These are phyloP conservation scores for Leptographium lundbergii DNA, from an alignment of 2,329 filamentous ascomycete genomes.

Conservation along the genomic window DNA sequence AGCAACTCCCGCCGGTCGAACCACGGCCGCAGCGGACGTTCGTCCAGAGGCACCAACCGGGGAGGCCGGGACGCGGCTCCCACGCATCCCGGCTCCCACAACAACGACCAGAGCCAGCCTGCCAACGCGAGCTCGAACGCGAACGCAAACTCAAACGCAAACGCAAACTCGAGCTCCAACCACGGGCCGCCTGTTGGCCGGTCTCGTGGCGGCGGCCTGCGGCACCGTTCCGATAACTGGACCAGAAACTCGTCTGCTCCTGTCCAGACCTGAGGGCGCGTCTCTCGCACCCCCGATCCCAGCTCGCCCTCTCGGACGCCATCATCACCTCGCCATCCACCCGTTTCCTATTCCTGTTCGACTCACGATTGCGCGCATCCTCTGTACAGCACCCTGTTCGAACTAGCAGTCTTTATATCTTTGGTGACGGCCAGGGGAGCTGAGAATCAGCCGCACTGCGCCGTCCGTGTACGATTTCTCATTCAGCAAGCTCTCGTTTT, in stretches of 20 bases:
- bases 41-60: conserved; percentile 3
- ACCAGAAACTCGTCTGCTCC: conserved; percentile 4
- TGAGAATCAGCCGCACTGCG: neutral
- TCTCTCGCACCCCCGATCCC: neutral
- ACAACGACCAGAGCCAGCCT: conserved; percentile 3
- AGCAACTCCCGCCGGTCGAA: conserved; percentile 11
- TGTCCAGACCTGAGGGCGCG: conserved; percentile 2
- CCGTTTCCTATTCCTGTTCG: neutral
- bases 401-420: neutral
- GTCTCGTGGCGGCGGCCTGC: conserved; percentile 4
- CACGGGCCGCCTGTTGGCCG: conserved; percentile 6
- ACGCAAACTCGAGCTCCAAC: no score
- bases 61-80: conserved; percentile 5
- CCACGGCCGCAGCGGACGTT: conserved; percentile 4
- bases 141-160: no score
- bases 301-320: no score
- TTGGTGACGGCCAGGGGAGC: neutral
- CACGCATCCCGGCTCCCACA: conserved; percentile 7
- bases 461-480: neutral
- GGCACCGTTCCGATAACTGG: conserved; percentile 10
- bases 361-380: neutral
- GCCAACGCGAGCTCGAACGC: neutral
- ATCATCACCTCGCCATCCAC: neutral
- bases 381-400: neutral
- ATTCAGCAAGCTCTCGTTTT: neutral